phyloP scores from a whole-genome alignment of 495 filamentous ascomycete genomes.

The Sordaria brevicollis region DNA sequence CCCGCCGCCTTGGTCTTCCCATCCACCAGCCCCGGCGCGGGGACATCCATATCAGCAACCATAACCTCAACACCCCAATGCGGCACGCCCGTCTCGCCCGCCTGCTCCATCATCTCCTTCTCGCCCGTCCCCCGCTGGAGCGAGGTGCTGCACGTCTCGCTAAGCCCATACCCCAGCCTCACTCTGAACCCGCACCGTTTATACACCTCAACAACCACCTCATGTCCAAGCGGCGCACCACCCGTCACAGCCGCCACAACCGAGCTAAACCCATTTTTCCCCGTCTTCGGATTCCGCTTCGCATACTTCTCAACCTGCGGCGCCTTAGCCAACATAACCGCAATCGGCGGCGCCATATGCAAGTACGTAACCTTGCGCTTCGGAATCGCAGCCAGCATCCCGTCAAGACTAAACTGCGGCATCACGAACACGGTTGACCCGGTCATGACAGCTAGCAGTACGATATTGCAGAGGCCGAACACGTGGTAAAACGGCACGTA shows the following conservation, averaged over 20 bases:
- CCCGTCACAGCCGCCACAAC: slow-evolving; percentile 29
- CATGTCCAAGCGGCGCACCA: slow-evolving; percentile 54
- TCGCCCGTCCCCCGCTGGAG: slow-evolving; percentile 43
- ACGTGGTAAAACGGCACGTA: slow-evolving; percentile 28
- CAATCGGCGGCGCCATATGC: slow-evolving; percentile 58
- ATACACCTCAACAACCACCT: slow-evolving; percentile 52
- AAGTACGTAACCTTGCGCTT: slow-evolving; percentile 47
- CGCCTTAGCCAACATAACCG: slow-evolving; percentile 57
- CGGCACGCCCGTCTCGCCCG: slow-evolving; percentile 49
- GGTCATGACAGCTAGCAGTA: slow-evolving; percentile 47
- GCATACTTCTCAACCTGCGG: slow-evolving; percentile 51
- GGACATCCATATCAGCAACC: slow-evolving; percentile 35
- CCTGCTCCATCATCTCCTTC: slow-evolving; percentile 46
- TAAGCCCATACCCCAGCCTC: slow-evolving; percentile 62
- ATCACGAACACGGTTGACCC: slow-evolving; percentile 52
- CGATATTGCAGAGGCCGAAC: slow-evolving; percentile 25
- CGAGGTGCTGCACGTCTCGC: slow-evolving; percentile 55
- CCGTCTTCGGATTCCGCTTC: slow-evolving; percentile 33
- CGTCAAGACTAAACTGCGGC: slow-evolving; percentile 45
- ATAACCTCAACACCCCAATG: slow-evolving; percentile 46
- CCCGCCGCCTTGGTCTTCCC: slow-evolving; percentile 31
- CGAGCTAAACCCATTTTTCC: slow-evolving; percentile 10
- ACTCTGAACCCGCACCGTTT: slow-evolving; percentile 56
- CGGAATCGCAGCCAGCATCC: slow-evolving; percentile 43
- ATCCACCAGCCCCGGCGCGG: slow-evolving; percentile 1